These are phyloP conservation scores for Coprinopsis marcescibilis DNA, from an alignment of 768 basidiomycete genomes.

Conservation along the genomic window DNA sequence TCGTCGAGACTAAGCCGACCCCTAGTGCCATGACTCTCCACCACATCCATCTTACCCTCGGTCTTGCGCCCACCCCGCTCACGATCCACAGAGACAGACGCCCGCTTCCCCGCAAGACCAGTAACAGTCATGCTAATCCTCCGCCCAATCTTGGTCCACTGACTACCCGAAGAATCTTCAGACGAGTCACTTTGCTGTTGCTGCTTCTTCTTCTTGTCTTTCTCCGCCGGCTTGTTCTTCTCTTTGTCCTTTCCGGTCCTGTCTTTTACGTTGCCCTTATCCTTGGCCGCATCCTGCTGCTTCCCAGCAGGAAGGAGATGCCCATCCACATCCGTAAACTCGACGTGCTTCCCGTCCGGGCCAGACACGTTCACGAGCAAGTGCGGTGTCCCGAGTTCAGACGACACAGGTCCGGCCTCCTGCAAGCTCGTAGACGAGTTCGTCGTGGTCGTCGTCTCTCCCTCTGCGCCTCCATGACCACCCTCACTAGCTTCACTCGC, in stretches of 20 bases:
- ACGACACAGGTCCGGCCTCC: too few species aligned
- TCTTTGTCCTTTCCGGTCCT: constrained; percentile 7
- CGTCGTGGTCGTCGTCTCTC: background rate
- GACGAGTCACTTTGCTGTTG: constrained; percentile 9
- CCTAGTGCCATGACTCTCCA: too few species aligned
- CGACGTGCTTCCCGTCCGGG: background rate
- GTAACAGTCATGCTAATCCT: constrained; percentile 57
- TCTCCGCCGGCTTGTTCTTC: background rate
- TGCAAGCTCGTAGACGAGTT: background rate
- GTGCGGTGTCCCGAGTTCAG: too few species aligned
- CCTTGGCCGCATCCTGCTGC: too few species aligned
- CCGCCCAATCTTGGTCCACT: constrained; percentile 61
- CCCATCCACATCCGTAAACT: background rate
- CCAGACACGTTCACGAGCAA: background rate
- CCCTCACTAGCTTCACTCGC: background rate
- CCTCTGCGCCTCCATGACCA: background rate
- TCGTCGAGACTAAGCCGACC: constrained; percentile 21
- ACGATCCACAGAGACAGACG: too few species aligned
- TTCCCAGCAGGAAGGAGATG: constrained; percentile 3
- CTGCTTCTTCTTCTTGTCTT: constrained; percentile 5
- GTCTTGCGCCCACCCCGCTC: too few species aligned
- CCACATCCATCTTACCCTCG: constrained; percentile 34
- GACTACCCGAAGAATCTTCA: background rate
- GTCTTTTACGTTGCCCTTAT: too few species aligned
- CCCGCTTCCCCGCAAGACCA: too few species aligned